A percentile compares a stretch with the other conserved stretches of the same genome.
Conservation (phyloP, 2,329 filamentous ascomycete genomes). For the Ceratocystis variospora region DNA sequence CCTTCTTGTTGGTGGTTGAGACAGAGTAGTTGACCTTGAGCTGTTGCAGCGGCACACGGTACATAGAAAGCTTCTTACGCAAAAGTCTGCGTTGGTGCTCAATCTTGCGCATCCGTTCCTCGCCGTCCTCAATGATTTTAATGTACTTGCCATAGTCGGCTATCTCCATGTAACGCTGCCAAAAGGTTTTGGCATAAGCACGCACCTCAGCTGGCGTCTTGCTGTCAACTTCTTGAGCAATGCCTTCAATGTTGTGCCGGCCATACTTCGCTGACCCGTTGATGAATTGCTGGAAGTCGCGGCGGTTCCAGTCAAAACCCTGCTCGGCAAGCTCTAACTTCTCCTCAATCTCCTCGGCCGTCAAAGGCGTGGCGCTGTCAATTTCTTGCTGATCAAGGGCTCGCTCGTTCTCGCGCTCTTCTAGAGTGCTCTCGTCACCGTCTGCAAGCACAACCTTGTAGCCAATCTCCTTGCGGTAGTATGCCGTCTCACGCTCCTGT, state of each 20-base stretch:
- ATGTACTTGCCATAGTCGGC: slow-evolving; percentile 80
- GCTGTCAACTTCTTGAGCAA: slow-evolving; percentile 80
- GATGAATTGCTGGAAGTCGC: slow-evolving; percentile 96
- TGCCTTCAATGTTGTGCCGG: slow-evolving; percentile 69
- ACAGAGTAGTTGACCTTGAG: slow-evolving; percentile 98
- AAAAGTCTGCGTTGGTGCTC: slow-evolving; percentile 89
- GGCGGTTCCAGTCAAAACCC: slow-evolving; percentile 93
- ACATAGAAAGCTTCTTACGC: slow-evolving; percentile 88
- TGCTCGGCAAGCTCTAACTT: slow-evolving; percentile 70
- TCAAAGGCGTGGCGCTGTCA: slow-evolving; percentile 76
- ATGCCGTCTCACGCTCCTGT: slow-evolving; percentile 92
- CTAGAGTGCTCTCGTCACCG: slow-evolving; percentile 73
- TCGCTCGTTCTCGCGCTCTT: slow-evolving; percentile 75
- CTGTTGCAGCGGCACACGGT: slow-evolving; percentile 93
- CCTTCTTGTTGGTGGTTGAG: slow-evolving; percentile 98
- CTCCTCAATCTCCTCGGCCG: slow-evolving; percentile 75
- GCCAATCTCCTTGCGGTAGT: slow-evolving; percentile 87
- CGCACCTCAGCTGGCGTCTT: slow-evolving; percentile 77
- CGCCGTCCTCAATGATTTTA: slow-evolving; percentile 78
- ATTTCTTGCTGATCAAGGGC: slow-evolving; percentile 83
- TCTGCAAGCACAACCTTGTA: slow-evolving; percentile 88
- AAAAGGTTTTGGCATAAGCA: slow-evolving; percentile 87
- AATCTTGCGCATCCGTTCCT: slow-evolving; percentile 76
- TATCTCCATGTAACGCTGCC: slow-evolving; percentile 87
- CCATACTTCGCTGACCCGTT: slow-evolving; percentile 91